phyloP scores from a whole-genome alignment of 1,284 basidiomycete species.

The Erythrobasidium hasegawianum region DNA sequence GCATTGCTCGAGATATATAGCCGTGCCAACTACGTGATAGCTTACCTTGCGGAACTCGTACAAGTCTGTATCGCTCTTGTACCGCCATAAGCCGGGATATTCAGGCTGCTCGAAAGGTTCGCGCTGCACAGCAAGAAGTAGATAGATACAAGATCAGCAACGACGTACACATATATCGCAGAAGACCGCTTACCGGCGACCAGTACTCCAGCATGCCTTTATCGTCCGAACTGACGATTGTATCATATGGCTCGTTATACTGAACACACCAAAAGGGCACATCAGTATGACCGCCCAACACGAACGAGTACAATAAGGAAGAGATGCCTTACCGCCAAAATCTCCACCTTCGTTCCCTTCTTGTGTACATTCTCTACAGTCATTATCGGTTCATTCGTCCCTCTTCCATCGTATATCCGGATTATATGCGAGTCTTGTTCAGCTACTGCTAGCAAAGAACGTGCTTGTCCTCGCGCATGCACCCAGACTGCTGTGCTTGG shows the following conservation, averaged over 20 bases:
- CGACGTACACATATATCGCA: too few relatives aligned
- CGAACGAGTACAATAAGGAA: too few relatives aligned
- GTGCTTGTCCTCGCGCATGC: conserved; percentile 79
- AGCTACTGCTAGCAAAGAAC: conserved; percentile 83
- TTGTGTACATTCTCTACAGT: conserved; percentile 73
- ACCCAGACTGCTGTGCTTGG: conserved; percentile 92
- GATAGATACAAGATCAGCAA: too few relatives aligned
- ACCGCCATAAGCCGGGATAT: conserved; percentile 76
- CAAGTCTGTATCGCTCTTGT: conserved; percentile 85
- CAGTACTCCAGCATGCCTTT: conserved; percentile 96
- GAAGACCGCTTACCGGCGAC: conserved; percentile 57
- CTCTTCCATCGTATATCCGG: conserved; percentile 87
- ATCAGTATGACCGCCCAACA: too few relatives aligned
- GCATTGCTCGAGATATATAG: too few relatives aligned
- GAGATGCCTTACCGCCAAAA: conserved; percentile 29
- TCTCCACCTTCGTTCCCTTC: conserved; percentile 48
- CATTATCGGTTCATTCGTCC: conserved; percentile 70
- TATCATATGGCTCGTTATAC: conserved; percentile 87
- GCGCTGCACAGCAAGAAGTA: too few relatives aligned
- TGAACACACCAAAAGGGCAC: conserved; percentile 50
- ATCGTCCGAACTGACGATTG: conserved; percentile 90
- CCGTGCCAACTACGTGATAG: too few relatives aligned
- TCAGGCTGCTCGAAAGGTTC: conserved; percentile 82
- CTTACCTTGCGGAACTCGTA: conserved; percentile 97
- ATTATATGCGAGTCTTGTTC: conserved; percentile 72